phyloP scores from a whole-genome alignment of 2,329 filamentous ascomycete species.

The Geosmithia putterillii region DNA sequence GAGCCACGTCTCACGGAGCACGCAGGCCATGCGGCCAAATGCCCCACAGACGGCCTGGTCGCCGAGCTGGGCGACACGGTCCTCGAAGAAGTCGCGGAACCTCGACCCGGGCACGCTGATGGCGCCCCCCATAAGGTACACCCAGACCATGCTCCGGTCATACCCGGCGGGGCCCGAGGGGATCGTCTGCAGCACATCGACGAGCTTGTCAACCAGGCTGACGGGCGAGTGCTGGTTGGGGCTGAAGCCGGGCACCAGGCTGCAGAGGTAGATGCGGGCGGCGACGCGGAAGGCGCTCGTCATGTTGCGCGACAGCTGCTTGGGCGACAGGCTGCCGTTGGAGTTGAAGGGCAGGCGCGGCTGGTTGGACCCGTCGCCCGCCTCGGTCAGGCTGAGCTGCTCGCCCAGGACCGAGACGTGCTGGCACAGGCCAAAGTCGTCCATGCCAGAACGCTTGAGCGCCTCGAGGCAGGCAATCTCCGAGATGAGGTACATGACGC shows the following conservation, averaged over 20 bases:
- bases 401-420: slow-evolving; percentile 82
- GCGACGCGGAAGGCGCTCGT: slow-evolving; percentile 84
- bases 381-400: slow-evolving; percentile 75
- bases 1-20: slow-evolving; percentile 77
- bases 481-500: slow-evolving; percentile 94
- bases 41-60: slow-evolving; percentile 71
- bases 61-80: slow-evolving; percentile 62
- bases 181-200: slow-evolving; percentile 66
- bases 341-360: slow-evolving; percentile 48
- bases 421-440: slow-evolving; percentile 74
- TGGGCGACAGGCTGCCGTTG: slow-evolving; percentile 66
- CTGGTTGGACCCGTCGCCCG: slow-evolving; percentile 35
- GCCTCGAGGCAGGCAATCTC: slow-evolving; percentile 94
- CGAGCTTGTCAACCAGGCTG: slow-evolving; percentile 67
- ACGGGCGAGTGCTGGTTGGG: slow-evolving; percentile 61
- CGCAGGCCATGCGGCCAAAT: slow-evolving; percentile 68
- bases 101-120: slow-evolving; percentile 59
- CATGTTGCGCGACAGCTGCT: slow-evolving; percentile 78
- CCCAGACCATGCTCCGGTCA: slow-evolving; percentile 87
- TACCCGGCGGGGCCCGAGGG: slow-evolving; percentile 72
- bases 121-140: slow-evolving; percentile 76
- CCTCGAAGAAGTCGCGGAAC: slow-evolving; percentile 69
- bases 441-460: slow-evolving; percentile 70
- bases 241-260: slow-evolving; percentile 78
- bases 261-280: slow-evolving; percentile 93